A percentile compares a stretch with the other conserved stretches of the same genome.
phyloP scores from a whole-genome alignment of 139 green algal species.

The Ettlia oleoabundans region DNA sequence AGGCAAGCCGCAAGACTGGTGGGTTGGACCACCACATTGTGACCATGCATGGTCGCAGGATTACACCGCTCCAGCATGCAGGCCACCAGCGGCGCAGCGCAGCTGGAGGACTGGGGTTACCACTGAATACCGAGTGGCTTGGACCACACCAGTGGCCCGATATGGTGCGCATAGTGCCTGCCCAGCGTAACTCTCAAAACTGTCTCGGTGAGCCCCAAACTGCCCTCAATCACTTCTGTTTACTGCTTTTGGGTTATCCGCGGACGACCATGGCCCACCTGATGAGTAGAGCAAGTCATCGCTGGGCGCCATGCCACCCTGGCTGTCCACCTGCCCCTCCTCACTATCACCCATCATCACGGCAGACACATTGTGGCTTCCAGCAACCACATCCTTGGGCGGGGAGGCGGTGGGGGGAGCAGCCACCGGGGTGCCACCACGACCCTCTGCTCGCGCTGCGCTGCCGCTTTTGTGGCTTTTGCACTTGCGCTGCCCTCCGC shows the following conservation, averaged over 20 bases:
- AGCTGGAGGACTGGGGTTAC: too few relatives aligned
- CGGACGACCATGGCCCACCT: background rate
- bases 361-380: constrained; percentile 14
- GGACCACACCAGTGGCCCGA: too few relatives aligned
- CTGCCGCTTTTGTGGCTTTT: background rate
- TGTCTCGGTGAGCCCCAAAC: too few relatives aligned
- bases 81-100: too few relatives aligned
- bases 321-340: background rate
- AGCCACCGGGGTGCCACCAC: background rate
- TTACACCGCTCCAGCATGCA: too few relatives aligned
- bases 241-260: too few relatives aligned
- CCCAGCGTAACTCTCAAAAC: background rate
- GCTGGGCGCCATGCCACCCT: background rate
- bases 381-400: constrained; percentile 8
- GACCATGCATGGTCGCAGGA: too few relatives aligned
- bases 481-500: background rate
- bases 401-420: constrained; percentile 8
- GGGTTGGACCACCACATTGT: too few relatives aligned
- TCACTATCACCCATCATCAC: constrained; percentile 9
- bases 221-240: too few relatives aligned
- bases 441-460: background rate
- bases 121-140: too few relatives aligned
- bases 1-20: background rate
- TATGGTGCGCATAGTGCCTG: background rate
- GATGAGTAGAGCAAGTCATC: constrained; percentile 22